A percentile compares a stretch with the other conserved stretches of the same genome.
These are phyloP conservation scores for Penstemon eatonii DNA, from an alignment of 257 asterid genomes.

Conservation along the genomic window DNA sequence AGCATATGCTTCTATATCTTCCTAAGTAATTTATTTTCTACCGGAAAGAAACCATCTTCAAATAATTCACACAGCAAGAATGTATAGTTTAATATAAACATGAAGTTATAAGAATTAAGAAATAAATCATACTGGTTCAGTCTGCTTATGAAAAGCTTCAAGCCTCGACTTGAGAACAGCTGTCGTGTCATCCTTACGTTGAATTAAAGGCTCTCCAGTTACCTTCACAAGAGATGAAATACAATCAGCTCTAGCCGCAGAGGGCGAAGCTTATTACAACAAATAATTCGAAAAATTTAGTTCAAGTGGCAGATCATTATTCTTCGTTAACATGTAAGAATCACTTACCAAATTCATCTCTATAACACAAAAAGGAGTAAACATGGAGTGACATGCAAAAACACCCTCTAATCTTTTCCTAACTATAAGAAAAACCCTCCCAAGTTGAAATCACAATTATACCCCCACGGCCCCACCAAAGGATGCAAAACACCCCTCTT, in stretches of 20 bases:
- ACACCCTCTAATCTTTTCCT: too few relatives aligned
- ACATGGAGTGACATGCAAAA: not conserved
- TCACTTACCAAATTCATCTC: not conserved
- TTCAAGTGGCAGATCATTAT: not conserved
- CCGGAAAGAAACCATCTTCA: not conserved
- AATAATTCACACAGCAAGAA: not conserved
- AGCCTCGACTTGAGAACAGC: slow-evolving; percentile 93
- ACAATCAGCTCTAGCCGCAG: slow-evolving; percentile 24
- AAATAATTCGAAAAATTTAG: slow-evolving; percentile 1
- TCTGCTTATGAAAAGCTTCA: slow-evolving; percentile 86
- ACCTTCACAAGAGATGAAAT: slow-evolving; percentile 37
- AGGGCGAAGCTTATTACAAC: not conserved
- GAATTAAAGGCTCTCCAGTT: slow-evolving; percentile 87
- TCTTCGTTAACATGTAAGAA: not conserved
- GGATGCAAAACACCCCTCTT: too few relatives aligned
- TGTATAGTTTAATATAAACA: slow-evolving; percentile 5
- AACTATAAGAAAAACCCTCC: too few relatives aligned
- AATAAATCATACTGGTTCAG: slow-evolving; percentile 65
- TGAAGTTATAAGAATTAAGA: slow-evolving; percentile 1
- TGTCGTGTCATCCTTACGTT: slow-evolving; percentile 90
- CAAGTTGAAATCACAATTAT: too few relatives aligned
- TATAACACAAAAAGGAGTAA: slow-evolving; percentile 1
- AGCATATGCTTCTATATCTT: not conserved
- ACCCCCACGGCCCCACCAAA: too few relatives aligned
- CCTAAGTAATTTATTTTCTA: slow-evolving; percentile 5